Percentiles rank a stretch among this genome's conserved stretches.
Evolutionary conservation across 495 filamentous ascomycete genomes (phyloP).

Genomic region (Penicillium cosmopolitanum): DNA sequence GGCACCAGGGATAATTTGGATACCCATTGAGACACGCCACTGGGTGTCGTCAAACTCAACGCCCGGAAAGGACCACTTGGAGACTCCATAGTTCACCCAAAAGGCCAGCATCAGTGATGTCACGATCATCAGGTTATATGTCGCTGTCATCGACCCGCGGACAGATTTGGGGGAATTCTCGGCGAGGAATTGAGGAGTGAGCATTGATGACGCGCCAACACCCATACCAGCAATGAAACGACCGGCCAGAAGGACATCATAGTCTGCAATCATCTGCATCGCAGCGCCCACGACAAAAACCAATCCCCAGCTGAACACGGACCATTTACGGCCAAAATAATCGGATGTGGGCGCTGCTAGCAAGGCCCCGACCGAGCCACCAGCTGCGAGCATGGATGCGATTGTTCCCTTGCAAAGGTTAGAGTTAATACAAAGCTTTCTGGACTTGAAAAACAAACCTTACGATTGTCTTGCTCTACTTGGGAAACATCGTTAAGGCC

Average conservation of each 20-base stretch:
- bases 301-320: conserved; percentile 50
- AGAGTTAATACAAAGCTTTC: background rate
- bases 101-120: conserved; percentile 32
- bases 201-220: conserved; percentile 27
- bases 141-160: conserved; percentile 31
- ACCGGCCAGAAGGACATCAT: conserved; percentile 32
- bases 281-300: conserved; percentile 63
- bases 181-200: conserved; percentile 27
- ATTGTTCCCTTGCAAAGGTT: conserved; percentile 55
- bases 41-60: conserved; percentile 38
- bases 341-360: conserved; percentile 58
- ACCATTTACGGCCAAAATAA: conserved; percentile 56
- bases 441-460: conserved; percentile 11
- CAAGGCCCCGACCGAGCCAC: conserved; percentile 60
- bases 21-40: conserved; percentile 50
- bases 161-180: conserved; percentile 39
- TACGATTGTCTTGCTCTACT: conserved; percentile 23
- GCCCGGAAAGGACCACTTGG: conserved; percentile 25
- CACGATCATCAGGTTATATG: conserved; percentile 35
- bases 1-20: conserved; percentile 52
- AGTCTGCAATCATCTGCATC: conserved; percentile 58
- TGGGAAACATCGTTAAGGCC: conserved; percentile 22
- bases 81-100: conserved; percentile 33
- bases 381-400: conserved; percentile 62
- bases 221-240: conserved; percentile 50